Conservation (phyloP, 2,329 filamentous ascomycete species). For the Botryotinia convoluta region DNA sequence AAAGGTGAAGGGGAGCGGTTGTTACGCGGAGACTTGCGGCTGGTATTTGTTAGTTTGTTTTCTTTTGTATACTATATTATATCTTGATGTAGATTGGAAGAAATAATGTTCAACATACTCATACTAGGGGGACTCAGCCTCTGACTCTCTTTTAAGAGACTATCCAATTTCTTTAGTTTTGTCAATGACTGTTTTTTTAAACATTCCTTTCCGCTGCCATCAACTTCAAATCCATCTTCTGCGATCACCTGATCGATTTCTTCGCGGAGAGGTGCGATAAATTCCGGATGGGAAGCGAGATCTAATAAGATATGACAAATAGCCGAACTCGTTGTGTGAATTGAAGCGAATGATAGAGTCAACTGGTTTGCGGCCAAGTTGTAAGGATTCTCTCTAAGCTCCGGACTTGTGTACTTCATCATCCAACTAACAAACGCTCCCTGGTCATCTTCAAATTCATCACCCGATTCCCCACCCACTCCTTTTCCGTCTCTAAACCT, state of each 20-base stretch:
- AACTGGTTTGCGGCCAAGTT: neutral
- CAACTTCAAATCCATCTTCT: slow-evolving; percentile 48
- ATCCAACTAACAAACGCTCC: neutral
- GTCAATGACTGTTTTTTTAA: slow-evolving; percentile 34
- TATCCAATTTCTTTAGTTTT: slow-evolving; percentile 41
- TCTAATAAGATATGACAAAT: slow-evolving; percentile 52
- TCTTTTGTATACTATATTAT: neutral
- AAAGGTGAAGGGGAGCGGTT: neutral
- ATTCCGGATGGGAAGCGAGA: slow-evolving; percentile 49
- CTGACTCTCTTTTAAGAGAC: slow-evolving; percentile 44
- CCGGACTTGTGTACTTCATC: neutral
- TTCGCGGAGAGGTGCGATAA: slow-evolving; percentile 34
- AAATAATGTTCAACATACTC: neutral
- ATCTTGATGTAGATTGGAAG: neutral
- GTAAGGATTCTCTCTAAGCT: neutral
- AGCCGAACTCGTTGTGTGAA: slow-evolving; percentile 50
- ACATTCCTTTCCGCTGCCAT: slow-evolving; percentile 36
- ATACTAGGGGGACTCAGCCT: slow-evolving; percentile 37
- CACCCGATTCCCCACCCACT: neutral
- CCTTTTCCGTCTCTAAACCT: neutral
- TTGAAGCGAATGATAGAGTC: slow-evolving; percentile 41
- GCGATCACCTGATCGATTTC: slow-evolving; percentile 32
- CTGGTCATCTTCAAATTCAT: neutral
- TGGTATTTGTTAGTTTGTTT: neutral
- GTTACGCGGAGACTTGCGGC: neutral